Evolutionary conservation across 2,329 filamentous ascomycete genomes (phyloP), one percentile per base, ranked within the genome.

Genomic region (Bipolaris zeicola): DNA sequence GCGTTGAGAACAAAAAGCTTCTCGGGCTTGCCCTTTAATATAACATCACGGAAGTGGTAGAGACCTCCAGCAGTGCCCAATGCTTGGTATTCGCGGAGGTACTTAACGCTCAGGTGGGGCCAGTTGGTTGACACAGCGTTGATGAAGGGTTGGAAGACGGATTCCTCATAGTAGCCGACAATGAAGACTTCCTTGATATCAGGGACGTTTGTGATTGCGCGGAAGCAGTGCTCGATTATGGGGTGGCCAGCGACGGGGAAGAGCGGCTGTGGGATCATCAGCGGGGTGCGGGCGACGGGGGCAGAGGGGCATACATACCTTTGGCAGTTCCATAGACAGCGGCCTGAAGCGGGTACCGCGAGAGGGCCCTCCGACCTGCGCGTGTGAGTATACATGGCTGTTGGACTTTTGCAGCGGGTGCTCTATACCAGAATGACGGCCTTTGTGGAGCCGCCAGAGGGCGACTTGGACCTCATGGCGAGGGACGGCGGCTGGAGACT

Each of bases 21-120:
- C 78, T 97, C 93, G 37, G 95, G 95, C 63, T 89, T 87, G 73
- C 94, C 93, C 83, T 97, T 98, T 77, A 98, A 87, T 74, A 99
- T 98, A 65, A 92, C 92, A 85, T 99, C 95, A 75, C 95, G 92
- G 87, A 99, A 98, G 82, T 98, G 95, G 85, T 98, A 99, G 43
- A 99, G 87, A 60, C 95, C 95, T 68, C 95, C 95, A 28, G 95
- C 95, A 13, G 95, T 98, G 75, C 95, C 95, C 61, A 99, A 82
- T 57, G 95, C 93, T 78, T 96, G 89, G 82, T 99, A 99, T 83
- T 99, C 95, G 74, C 95, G 91, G 51, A 99, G 87, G 81, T 99
- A 99, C 78, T 93, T 92, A 80, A 98, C 92, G 69, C 88, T 87
- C 70, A 98, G 87, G 73, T 91, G 86, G 51, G 93, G 92, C 81